Base-by-base conservation (phyloP, 345 rosid species). In the Syzygium aromaticum region DNA sequence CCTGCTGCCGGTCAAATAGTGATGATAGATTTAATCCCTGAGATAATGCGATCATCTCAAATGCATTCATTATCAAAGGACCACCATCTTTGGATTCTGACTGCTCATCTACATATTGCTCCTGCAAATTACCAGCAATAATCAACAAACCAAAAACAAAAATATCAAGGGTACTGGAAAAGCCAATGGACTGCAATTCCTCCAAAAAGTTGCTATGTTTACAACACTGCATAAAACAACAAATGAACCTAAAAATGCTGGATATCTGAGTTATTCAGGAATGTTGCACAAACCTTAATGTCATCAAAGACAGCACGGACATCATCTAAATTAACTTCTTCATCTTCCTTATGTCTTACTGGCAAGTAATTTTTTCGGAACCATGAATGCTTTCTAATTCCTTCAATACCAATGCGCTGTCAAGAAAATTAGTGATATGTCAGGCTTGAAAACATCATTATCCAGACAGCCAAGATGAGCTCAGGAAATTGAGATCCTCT, bases 11-110 rank as follows among this genome's bases (percentile, higher is more conserved):
- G 86, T 97, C 98, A 92, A 97, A 97, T 87, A 97, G 90, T 73
- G 96, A 97, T 56, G 98, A 95, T 85, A 97, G 92, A 89, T 97
- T 97, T 90, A 97, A 91, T 78, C 98, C 99, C 89, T 97, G 99
- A 43, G 98, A 95, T 87, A 97, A 92, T 25, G 98, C 94, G 78
- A 97, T 96, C 96, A 97, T 95, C 95, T 97, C 99, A 93, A 97
- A 97, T 54, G 98, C 99, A 90, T 97, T 97, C 99, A 97, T 97
- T 86, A 94, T 86, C 84, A 94, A 85, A 25, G 99, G 98, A 23
- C 98, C 93, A 27, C 89, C 91, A 51, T 91, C 95, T 54, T 89
- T 90, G 17, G 78, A 89, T 88, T 88, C 88, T 85, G 94, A 84
- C 86, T 90, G 92, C 93, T 97, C 96, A 51, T 94, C 90, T 49